A percentile compares a stretch with the other conserved stretches of the same genome.
These are phyloP conservation scores for Baudoinia panamericana DNA, from an alignment of 495 filamentous ascomycete genomes.

Conservation along the genomic window DNA sequence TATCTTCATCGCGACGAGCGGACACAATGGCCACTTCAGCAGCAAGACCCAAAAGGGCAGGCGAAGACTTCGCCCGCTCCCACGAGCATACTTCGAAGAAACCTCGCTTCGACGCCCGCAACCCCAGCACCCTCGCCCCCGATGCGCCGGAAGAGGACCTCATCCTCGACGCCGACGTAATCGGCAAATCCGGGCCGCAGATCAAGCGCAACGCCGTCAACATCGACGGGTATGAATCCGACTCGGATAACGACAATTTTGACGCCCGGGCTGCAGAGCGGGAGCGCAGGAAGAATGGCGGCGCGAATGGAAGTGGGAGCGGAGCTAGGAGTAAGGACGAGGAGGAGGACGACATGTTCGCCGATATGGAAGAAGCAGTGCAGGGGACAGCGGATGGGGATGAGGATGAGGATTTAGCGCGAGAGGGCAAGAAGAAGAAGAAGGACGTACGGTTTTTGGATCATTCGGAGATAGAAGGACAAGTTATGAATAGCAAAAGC, in stretches of 20 bases:
- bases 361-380: slow-evolving; percentile 51
- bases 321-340: slow-evolving; percentile 45
- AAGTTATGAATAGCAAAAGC: slow-evolving; percentile 58
- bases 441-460: slow-evolving; percentile 70
- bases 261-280: slow-evolving; percentile 47
- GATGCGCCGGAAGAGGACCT: slow-evolving; percentile 66
- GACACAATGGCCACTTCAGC: slow-evolving; percentile 30
- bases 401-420: slow-evolving; percentile 28
- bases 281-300: slow-evolving; percentile 28
- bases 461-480: slow-evolving; percentile 69
- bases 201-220: slow-evolving; percentile 87
- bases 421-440: slow-evolving; percentile 46
- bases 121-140: slow-evolving; percentile 77
- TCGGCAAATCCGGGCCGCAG: slow-evolving; percentile 62
- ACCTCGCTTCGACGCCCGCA: slow-evolving; percentile 87
- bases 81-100: slow-evolving; percentile 53
- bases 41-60: slow-evolving; percentile 67
- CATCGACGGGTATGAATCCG: slow-evolving; percentile 90
- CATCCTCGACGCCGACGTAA: slow-evolving; percentile 80
- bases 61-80: slow-evolving; percentile 62
- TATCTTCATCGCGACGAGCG: too few species aligned
- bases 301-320: neutral
- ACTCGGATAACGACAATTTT: slow-evolving; percentile 87
- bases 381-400: slow-evolving; percentile 30
- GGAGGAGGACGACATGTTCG: slow-evolving; percentile 86